These are phyloP conservation scores for Talaromyces trachyspermus DNA, from an alignment of 495 filamentous ascomycete genomes.

Conservation along the genomic window DNA sequence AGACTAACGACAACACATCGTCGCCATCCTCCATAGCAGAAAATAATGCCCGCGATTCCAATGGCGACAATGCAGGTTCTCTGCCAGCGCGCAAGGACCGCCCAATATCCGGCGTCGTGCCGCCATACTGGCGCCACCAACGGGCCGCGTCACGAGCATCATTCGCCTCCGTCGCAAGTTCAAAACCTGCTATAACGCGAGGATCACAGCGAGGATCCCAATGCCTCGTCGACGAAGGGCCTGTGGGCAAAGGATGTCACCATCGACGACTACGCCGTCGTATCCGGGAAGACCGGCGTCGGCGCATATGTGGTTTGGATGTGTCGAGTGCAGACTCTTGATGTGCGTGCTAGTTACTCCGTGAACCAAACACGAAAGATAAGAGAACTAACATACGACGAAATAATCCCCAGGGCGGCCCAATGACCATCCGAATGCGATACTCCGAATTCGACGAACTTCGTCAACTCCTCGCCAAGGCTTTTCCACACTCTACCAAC, in stretches of 20 bases:
- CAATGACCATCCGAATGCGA: conserved; percentile 55
- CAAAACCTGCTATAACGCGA: conserved; percentile 49
- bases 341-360: conserved; percentile 40
- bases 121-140: conserved; percentile 46
- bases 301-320: conserved; percentile 73
- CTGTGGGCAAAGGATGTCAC: conserved; percentile 61
- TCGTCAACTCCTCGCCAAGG: conserved; percentile 46
- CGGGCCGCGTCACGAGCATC: conserved; percentile 36
- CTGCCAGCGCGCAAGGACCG: conserved; percentile 13
- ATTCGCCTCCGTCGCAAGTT: conserved; percentile 26
- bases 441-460: conserved; percentile 70
- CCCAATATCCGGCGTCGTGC: conserved; percentile 34
- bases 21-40: conserved; percentile 6
- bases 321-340: conserved; percentile 60
- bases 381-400: no score
- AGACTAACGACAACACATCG: conserved; percentile 1
- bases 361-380: neutral
- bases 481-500: conserved; percentile 58
- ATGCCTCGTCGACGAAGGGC: conserved; percentile 50
- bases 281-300: conserved; percentile 54
- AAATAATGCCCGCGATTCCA: neutral
- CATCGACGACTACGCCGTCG: conserved; percentile 60
- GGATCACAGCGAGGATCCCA: conserved; percentile 59
- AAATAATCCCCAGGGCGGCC: conserved; percentile 56
- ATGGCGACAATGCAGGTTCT: neutral